Evolutionary conservation across 306 rosid species (phyloP).

Genomic region (Begonia masoniana): DNA sequence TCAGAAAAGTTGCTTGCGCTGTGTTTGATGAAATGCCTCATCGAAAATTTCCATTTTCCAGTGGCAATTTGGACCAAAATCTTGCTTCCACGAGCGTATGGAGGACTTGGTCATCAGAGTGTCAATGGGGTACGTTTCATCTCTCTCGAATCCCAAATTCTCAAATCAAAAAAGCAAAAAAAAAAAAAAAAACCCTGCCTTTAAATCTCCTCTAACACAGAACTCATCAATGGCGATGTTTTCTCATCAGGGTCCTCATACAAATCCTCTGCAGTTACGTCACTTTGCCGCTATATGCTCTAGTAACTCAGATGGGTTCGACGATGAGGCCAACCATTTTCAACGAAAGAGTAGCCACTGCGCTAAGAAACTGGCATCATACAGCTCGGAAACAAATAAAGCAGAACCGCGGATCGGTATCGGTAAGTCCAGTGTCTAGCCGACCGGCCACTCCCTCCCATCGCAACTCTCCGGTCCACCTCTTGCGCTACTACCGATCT

Average conservation of each 20-base stretch:
- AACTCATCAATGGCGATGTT: not conserved
- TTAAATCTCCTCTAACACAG: not conserved
- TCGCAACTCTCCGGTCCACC: slow-evolving; percentile 47
- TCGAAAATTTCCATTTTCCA: not conserved
- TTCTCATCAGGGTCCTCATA: slow-evolving; percentile 2
- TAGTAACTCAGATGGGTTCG: slow-evolving; percentile 63
- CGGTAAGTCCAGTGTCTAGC: slow-evolving; percentile 38
- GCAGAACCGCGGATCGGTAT: slow-evolving; percentile 25
- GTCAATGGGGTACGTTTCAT: slow-evolving; percentile 1
- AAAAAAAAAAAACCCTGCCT: too few species aligned
- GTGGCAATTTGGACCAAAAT: slow-evolving; percentile 10
- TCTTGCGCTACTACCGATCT: slow-evolving; percentile 37
- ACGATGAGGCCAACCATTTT: slow-evolving; percentile 70
- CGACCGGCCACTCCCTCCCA: slow-evolving; percentile 36
- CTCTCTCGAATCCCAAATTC: not conserved
- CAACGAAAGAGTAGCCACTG: slow-evolving; percentile 59
- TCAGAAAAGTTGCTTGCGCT: too few species aligned
- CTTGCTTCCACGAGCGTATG: slow-evolving; percentile 8
- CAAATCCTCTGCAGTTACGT: slow-evolving; percentile 13
- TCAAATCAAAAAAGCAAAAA: not conserved
- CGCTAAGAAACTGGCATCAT: slow-evolving; percentile 68
- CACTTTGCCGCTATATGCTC: slow-evolving; percentile 8
- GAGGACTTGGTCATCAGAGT: slow-evolving; percentile 9
- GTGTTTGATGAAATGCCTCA: too few species aligned
- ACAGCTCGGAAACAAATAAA: slow-evolving; percentile 45